Evolutionary conservation across 1,139 yeast genomes (phyloP), one percentile per base, ranked within the genome.

Genomic region (Ashbya aceris): DNA sequence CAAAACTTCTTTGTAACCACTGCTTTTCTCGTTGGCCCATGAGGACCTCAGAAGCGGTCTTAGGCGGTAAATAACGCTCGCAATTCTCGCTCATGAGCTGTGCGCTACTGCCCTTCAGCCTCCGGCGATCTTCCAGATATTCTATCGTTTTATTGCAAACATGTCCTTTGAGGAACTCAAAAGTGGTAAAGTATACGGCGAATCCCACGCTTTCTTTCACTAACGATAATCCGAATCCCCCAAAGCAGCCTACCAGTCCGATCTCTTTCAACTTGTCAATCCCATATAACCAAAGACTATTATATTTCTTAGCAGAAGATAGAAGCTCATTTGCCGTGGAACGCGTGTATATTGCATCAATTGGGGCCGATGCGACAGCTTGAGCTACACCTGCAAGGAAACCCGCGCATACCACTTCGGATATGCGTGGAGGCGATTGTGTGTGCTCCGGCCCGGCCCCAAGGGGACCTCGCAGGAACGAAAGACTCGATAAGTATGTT

Each of bases 321-420:
- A 86, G 63, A 48, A 86, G 66, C 51, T 85, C 95, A 5, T 82
- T 74, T 1, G 86, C 82, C 1, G 79, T 71, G 56, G 87, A 83
- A 51, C 96, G 70, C 1, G 95, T 77, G 54, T 83, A 84, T 7
- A 89, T 79, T 7, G 96, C 96, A 62, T 89, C 96, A 2, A 89
- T 73, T 0, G 97, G 97, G 1, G 96, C 94, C 1, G 96, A 95
- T 1, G 87, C 91, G n/a, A 85, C 65, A 12, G 95, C 83, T 54
- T 91, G 96, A 10, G 79, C 77, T 0, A 80, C 77, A 1, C 96
- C 96, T 0, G 96, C 96, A 0, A 84, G 52, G 45, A 80, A 78
- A 0, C 97, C 97, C 0, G 96, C 86, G 42, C 76, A 63, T 67
- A 86, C 76, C 0, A 93, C 78, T 54, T 83, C 87, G 44, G 56